A percentile compares a stretch with the other conserved stretches of the same genome.
These are phyloP conservation scores for Jacaranda mimosifolia DNA, from an alignment of 257 asterid genomes.

Conservation along the genomic window DNA sequence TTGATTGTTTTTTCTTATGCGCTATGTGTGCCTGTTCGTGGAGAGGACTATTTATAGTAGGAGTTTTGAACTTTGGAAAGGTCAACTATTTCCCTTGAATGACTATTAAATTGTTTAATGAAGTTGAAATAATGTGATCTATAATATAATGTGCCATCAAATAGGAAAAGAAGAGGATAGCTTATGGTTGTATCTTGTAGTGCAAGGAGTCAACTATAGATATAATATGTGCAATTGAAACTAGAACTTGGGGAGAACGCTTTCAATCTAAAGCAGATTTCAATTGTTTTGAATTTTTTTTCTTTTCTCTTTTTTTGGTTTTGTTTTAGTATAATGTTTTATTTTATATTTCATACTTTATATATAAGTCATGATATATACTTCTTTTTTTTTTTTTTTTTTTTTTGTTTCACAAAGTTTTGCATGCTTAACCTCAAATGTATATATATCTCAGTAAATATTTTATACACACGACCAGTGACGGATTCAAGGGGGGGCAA, in stretches of 20 bases:
- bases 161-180: background rate
- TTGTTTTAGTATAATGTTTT: background rate
- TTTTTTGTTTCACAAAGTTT: too few species aligned
- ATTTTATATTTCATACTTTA: too few species aligned
- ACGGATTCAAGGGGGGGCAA: too few species aligned
- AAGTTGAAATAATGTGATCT: constrained; percentile 3
- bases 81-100: constrained; percentile 2
- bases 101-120: too few species aligned
- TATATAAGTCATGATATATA: too few species aligned
- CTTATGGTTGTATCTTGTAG: constrained; percentile 33
- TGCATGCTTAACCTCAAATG: too few species aligned
- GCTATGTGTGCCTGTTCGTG: background rate
- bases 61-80: background rate
- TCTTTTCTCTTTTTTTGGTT: background rate
- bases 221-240: background rate
- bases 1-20: constrained; percentile 22
- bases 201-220: constrained; percentile 42
- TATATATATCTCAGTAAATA: too few species aligned
- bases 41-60: constrained; percentile 38
- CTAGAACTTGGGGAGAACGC: constrained; percentile 37
- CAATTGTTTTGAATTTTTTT: background rate
- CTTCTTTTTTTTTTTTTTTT: too few species aligned
- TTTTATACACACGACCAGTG: too few species aligned
- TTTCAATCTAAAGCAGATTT: background rate
- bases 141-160: background rate